Percentiles rank a stretch among this genome's conserved stretches.
Conservation (phyloP, 192 early-diverging fungal genomes). For the Linnemannia elongata region DNA sequence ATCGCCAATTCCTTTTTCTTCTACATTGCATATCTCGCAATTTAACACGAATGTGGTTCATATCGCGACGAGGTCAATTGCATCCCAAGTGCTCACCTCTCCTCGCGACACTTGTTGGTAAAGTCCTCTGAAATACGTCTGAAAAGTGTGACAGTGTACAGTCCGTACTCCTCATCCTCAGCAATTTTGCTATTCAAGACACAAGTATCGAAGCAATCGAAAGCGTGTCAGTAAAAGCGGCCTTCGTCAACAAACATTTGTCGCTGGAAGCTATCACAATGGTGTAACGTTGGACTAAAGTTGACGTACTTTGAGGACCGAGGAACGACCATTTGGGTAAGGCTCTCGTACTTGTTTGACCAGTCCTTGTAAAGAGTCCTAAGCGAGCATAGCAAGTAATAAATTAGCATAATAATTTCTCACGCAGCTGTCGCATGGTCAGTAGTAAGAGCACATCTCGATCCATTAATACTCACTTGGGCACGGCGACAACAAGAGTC, state of each 20-base stretch:
- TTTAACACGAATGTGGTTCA: not conserved
- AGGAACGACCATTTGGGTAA: constrained; percentile 97
- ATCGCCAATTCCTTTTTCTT: not conserved
- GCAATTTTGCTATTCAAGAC: constrained; percentile 76
- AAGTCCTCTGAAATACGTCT: constrained; percentile 93
- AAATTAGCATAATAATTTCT: constrained; percentile 4
- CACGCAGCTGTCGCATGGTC: not conserved
- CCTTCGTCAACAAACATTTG: not conserved
- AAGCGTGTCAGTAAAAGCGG: not conserved
- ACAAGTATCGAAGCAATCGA: not conserved
- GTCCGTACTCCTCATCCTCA: constrained; percentile 95
- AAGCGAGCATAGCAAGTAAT: not conserved
- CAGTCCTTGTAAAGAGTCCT: constrained; percentile 85
- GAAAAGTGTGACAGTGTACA: constrained; percentile 95
- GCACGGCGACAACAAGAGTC: constrained; percentile 95
- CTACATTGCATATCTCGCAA: not conserved
- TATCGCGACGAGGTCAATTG: not conserved
- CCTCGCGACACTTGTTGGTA: constrained; percentile 87
- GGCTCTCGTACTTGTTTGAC: constrained; percentile 87
- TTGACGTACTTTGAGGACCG: constrained; percentile 85
- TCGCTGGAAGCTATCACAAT: not conserved
- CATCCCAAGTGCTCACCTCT: constrained; percentile 66
- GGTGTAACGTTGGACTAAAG: not conserved
- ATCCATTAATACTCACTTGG: constrained; percentile 69
- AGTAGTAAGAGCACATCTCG: not conserved